Conservation (phyloP, 352 stramenopile species). For the Pythium guiyangense region DNA sequence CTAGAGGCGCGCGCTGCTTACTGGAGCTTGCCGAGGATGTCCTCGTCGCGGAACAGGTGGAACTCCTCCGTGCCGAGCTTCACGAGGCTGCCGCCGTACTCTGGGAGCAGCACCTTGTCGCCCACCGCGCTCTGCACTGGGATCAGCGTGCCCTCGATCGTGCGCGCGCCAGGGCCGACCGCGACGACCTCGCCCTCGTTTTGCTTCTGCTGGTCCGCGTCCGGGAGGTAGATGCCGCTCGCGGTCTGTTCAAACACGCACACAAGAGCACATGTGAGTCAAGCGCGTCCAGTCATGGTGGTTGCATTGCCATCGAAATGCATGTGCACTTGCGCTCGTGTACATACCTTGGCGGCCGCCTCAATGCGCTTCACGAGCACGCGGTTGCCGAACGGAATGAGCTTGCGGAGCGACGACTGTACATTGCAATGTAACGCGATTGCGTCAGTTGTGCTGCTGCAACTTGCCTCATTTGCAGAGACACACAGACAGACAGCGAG, state of each 20-base stretch:
- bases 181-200: conserved; percentile 94
- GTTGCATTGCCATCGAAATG: not conserved
- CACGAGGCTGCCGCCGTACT: conserved; percentile 94
- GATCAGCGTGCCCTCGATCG: conserved; percentile 87
- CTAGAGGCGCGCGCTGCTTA: conserved; percentile 27
- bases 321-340: not conserved
- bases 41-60: conserved; percentile 94
- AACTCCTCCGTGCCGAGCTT: conserved; percentile 92
- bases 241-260: conserved; percentile 57
- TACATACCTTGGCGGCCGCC: conserved; percentile 75
- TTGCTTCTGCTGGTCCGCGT: conserved; percentile 90
- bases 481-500: too few relatives aligned
- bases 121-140: conserved; percentile 84
- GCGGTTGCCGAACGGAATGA: conserved; percentile 94
- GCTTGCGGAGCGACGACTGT: conserved; percentile 61
- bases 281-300: not conserved
- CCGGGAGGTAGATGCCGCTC: conserved; percentile 93
- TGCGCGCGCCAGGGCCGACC: conserved; percentile 89
- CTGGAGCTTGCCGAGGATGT: conserved; percentile 97
- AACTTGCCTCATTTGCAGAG: too few relatives aligned
- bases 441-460: too few relatives aligned
- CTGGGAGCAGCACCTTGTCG: conserved; percentile 94
- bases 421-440: too few relatives aligned
- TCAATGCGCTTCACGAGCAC: conserved; percentile 92
- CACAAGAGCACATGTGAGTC: not conserved